Evolutionary conservation across 2,329 filamentous ascomycete species (phyloP), one percentile per base, ranked within the genome.

Genomic region (Fusarium annulatum): DNA sequence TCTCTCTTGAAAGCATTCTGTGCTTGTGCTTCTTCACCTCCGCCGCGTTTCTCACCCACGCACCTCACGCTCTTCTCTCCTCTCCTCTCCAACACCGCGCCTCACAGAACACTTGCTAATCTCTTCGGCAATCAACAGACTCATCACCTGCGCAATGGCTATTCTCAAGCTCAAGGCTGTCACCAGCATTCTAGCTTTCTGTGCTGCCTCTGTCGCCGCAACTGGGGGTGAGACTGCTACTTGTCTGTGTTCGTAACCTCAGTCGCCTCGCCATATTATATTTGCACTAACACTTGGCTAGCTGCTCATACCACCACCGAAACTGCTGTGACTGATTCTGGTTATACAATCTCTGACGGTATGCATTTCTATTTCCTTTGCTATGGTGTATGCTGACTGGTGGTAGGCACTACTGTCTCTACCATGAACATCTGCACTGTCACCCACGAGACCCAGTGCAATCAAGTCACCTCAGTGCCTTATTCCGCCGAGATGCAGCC

Each of bases 381-480:
- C 3, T 16, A 15, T 36, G 19, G 23, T 28, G 23, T 28, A 26
- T 14, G 28, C 48, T 48, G 41, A 53, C 64, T 51, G 45, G 59
- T 12, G 12, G 26, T 48, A 83, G 81, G 81, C 5, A 71, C 74
- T 28, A 59, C 81, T 36, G 69, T 83, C 48, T 80, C 81, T 71
- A 79, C 81, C 34, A 78, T 82, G 72, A 83, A 82, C 74, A 71
- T 81, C 61, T 84, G 82, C 78, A 79, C 78, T 69, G 66, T 83
- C 56, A 71, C 82, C 34, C 77, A 81, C 34, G 78, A 77, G 63
- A 83, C 82, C 38, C 71, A 77, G 59, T 84, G 82, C 75, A 69
- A 76, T 38, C 67, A 79, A 52, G 75, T 77, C 53, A 73, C 79
- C 56, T 80, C 80, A 33, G 81, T 76, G 45, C 77, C 45, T 9